A percentile compares a stretch with the other conserved stretches of the same genome.
These are phyloP conservation scores for Phytophthora pini DNA, from an alignment of 352 stramenopile genomes.

Conservation along the genomic window DNA sequence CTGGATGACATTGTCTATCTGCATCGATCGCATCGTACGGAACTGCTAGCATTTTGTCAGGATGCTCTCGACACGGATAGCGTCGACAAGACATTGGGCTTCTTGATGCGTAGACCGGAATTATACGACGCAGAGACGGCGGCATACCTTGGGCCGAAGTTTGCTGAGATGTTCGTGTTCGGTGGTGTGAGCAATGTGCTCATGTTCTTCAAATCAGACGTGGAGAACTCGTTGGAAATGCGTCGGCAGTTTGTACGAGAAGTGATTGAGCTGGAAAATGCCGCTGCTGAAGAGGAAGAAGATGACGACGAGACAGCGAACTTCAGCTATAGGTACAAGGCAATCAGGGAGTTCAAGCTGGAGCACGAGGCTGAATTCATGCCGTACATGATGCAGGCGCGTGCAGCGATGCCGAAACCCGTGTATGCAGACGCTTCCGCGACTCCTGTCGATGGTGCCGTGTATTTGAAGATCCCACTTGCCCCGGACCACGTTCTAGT, in stretches of 20 bases:
- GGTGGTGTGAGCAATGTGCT: slow-evolving; percentile 56
- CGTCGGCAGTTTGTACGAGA: slow-evolving; percentile 65
- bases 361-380: slow-evolving; percentile 76
- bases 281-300: slow-evolving; percentile 31
- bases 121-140: slow-evolving; percentile 61
- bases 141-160: slow-evolving; percentile 53
- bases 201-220: slow-evolving; percentile 67
- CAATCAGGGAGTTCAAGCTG: slow-evolving; percentile 68
- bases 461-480: slow-evolving; percentile 63
- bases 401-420: slow-evolving; percentile 32
- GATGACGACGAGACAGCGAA: slow-evolving; percentile 33
- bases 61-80: slow-evolving; percentile 69
- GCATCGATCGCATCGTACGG: slow-evolving; percentile 47
- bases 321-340: slow-evolving; percentile 50
- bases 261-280: slow-evolving; percentile 69
- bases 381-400: slow-evolving; percentile 54
- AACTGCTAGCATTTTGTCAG: slow-evolving; percentile 63
- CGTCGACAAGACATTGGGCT: slow-evolving; percentile 74
- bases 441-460: slow-evolving; percentile 30
- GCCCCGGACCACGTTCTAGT: slow-evolving; percentile 51
- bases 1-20: slow-evolving; percentile 66
- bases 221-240: slow-evolving; percentile 54
- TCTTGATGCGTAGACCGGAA: slow-evolving; percentile 55
- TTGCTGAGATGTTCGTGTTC: slow-evolving; percentile 68
- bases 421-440: slow-evolving; percentile 39